Evolutionary conservation across 2,329 filamentous ascomycete genomes (phyloP).

Genomic region (Samsoniella hepiali): DNA sequence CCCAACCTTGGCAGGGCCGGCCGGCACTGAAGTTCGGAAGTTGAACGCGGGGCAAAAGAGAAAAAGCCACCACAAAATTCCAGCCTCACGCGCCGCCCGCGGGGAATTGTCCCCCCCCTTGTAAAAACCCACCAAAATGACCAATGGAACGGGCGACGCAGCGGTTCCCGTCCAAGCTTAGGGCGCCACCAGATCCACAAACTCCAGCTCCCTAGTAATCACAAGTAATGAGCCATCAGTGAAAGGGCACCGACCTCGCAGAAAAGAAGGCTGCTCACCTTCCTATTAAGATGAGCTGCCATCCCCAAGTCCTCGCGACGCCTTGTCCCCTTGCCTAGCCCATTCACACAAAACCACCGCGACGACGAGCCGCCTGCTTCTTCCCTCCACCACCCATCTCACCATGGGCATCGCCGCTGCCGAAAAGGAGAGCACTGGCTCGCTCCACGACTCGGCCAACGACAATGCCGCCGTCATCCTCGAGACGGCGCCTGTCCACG

Average conservation of each 20-base stretch:
- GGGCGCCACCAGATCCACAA: constrained; percentile 15
- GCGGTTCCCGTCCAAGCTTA: not conserved
- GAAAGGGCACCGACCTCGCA: constrained; percentile 3
- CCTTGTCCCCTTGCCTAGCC: not conserved
- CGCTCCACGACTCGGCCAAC: constrained; percentile 20
- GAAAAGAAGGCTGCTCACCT: not conserved
- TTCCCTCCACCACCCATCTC: not conserved
- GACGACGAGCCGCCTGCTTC: not conserved
- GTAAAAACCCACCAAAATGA: not conserved
- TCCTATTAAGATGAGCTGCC: not conserved
- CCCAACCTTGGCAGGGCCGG: too few species aligned
- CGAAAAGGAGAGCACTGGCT: constrained; percentile 22
- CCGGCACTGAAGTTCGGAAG: too few species aligned
- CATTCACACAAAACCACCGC: not conserved
- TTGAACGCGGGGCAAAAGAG: too few species aligned
- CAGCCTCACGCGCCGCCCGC: not conserved
- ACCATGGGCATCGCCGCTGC: constrained; percentile 21
- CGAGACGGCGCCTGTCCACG: constrained; percentile 11
- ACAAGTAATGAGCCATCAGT: not conserved
- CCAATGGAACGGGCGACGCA: too few species aligned
- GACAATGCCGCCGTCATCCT: constrained; percentile 8
- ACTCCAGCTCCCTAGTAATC: not conserved
- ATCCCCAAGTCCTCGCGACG: not conserved
- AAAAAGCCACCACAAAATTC: too few species aligned
- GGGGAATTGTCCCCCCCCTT: not conserved